Evolutionary conservation across 1,284 basidiomycete genomes (phyloP).

Genomic region (Trametes versicolor): DNA sequence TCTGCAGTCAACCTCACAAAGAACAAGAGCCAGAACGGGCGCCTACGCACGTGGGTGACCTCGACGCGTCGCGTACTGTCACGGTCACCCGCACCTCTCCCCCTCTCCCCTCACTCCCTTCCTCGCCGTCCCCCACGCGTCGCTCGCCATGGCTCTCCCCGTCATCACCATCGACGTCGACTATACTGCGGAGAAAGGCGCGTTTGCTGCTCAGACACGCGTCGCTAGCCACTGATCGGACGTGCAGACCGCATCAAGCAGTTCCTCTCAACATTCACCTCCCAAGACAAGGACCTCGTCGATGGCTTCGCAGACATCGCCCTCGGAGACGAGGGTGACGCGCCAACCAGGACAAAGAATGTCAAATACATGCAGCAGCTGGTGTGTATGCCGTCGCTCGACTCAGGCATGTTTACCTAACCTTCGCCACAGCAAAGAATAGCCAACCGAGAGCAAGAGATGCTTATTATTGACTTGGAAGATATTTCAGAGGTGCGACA

Average conservation of each 20-base stretch:
- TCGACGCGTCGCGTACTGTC: conserved; percentile 35
- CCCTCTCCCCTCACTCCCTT: conserved; percentile 8
- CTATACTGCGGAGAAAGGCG: conserved; percentile 58
- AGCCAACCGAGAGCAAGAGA: conserved; percentile 92
- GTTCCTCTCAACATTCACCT: conserved; percentile 76
- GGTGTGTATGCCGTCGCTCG: conserved; percentile 57
- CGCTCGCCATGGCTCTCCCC: conserved; percentile 55
- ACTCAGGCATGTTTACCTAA: conserved; percentile 35
- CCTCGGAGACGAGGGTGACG: conserved; percentile 63
- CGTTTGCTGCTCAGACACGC: neutral
- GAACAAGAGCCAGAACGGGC: conserved; percentile 4
- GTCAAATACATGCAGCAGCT: conserved; percentile 93
- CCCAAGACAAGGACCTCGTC: conserved; percentile 73
- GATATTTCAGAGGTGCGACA: conserved; percentile 73
- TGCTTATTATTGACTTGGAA: conserved; percentile 84
- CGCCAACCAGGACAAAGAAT: conserved; percentile 51
- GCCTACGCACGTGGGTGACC: conserved; percentile 5
- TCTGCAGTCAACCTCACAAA: neutral
- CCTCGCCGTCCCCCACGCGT: conserved; percentile 28
- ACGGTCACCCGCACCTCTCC: conserved; percentile 21
- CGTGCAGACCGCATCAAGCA: conserved; percentile 69
- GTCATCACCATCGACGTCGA: conserved; percentile 59
- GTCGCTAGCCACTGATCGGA: conserved; percentile 21
- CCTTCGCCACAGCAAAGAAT: conserved; percentile 77
- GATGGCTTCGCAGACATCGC: conserved; percentile 77